Evolutionary conservation across 1,284 basidiomycete genomes (phyloP).

Genomic region (Apiotrichum domesticum): DNA sequence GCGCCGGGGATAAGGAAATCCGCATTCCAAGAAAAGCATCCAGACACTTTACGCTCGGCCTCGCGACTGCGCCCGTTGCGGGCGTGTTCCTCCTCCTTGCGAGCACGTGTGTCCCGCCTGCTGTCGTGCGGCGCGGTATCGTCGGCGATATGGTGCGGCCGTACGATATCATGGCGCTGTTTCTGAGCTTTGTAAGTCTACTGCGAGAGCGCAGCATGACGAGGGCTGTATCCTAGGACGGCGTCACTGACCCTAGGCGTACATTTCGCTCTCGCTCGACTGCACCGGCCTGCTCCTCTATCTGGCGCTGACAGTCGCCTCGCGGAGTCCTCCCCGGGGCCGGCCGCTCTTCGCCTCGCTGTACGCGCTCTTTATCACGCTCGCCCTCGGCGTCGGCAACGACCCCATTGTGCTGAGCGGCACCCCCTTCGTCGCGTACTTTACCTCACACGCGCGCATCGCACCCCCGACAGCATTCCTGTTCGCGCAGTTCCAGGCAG

Average conservation of each 20-base stretch:
- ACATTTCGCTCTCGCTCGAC: conserved; percentile 89
- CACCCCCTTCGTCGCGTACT: conserved; percentile 80
- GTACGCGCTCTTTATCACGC: conserved; percentile 69
- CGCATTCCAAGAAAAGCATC: no score
- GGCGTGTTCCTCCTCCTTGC: conserved; percentile 74
- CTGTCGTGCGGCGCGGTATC: conserved; percentile 61
- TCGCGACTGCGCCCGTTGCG: conserved; percentile 68
- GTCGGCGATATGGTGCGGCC: conserved; percentile 64
- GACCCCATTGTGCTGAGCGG: conserved; percentile 76
- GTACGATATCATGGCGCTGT: conserved; percentile 87
- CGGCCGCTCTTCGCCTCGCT: conserved; percentile 68
- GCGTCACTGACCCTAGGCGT: conserved; percentile 54
- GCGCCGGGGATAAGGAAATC: no score
- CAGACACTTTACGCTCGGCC: conserved; percentile 54
- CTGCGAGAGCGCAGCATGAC: no score
- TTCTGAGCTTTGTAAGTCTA: conserved; percentile 64
- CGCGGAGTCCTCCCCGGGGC: conserved; percentile 61
- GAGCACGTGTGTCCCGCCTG: conserved; percentile 61
- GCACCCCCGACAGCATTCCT: conserved; percentile 59
- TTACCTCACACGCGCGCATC: conserved; percentile 65
- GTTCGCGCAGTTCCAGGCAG: conserved; percentile 63
- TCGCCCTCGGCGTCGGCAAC: conserved; percentile 80
- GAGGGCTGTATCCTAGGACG: no score
- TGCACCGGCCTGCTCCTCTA: conserved; percentile 75
- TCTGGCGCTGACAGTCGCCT: conserved; percentile 80